Conservation (phyloP, 805 yeast species). For the Cyberlindnera americana region DNA sequence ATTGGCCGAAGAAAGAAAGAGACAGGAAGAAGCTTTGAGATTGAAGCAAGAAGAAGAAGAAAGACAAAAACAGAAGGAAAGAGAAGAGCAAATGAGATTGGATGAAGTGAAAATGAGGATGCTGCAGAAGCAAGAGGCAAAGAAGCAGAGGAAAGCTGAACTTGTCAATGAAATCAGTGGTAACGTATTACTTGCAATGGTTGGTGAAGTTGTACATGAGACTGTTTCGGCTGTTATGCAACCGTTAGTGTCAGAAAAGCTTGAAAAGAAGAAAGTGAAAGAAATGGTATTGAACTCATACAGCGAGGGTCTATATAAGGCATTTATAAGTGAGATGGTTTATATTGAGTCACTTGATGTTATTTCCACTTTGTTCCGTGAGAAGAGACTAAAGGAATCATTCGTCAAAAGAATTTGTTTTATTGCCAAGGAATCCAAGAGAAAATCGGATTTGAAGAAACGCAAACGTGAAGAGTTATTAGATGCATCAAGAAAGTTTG, state of each 20-base stretch:
- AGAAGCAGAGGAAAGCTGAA: constrained; percentile 11
- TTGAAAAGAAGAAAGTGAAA: constrained; percentile 14
- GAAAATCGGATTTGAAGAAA: constrained; percentile 30
- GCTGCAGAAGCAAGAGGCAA: constrained; percentile 18
- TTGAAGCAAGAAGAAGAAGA: constrained; percentile 12
- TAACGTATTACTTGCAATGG: background rate
- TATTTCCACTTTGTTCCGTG: constrained; percentile 42
- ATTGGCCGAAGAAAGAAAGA: constrained; percentile 2
- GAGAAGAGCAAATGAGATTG: constrained; percentile 11
- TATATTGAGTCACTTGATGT: constrained; percentile 40
- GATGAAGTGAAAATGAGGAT: constrained; percentile 15
- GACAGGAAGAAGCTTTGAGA: constrained; percentile 5
- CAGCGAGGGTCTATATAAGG: constrained; percentile 50
- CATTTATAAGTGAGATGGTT: constrained; percentile 58
- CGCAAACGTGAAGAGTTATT: constrained; percentile 39
- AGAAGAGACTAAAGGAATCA: constrained; percentile 29
- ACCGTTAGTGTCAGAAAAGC: constrained; percentile 15
- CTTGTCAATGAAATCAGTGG: constrained; percentile 13
- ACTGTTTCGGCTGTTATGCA: constrained; percentile 15
- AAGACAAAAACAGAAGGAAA: constrained; percentile 6
- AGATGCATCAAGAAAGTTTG: constrained; percentile 33
- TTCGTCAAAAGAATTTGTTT: constrained; percentile 32
- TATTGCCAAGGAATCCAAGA: constrained; percentile 26
- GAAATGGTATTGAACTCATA: constrained; percentile 36
- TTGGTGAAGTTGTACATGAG: constrained; percentile 22